phyloP scores from a whole-genome alignment of 2,329 filamentous ascomycete genomes.

The Stemphylium vesicarium region DNA sequence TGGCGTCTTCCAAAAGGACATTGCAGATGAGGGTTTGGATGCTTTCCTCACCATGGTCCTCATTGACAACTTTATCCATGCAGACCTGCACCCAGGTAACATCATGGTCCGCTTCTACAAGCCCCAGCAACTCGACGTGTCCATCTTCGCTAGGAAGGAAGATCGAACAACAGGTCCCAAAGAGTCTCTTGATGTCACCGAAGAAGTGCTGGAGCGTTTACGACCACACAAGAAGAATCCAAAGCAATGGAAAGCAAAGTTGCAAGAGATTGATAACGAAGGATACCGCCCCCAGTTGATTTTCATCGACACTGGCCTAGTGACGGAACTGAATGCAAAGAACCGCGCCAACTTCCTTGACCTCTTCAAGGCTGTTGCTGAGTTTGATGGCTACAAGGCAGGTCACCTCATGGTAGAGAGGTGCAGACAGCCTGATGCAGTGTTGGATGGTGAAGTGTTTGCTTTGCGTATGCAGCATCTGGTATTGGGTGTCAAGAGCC shows the following conservation, averaged over 20 bases:
- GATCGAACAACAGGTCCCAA: constrained; percentile 47
- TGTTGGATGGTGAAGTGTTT: constrained; percentile 88
- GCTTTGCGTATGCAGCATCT: constrained; percentile 97
- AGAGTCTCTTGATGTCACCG: constrained; percentile 76
- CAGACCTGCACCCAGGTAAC: constrained; percentile 94
- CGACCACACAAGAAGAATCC: constrained; percentile 73
- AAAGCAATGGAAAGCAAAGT: constrained; percentile 73
- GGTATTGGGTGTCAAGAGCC: constrained; percentile 86
- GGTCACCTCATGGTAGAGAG: constrained; percentile 96
- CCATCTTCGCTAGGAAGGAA: constrained; percentile 54
- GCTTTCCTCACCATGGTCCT: constrained; percentile 96
- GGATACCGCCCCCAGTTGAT: constrained; percentile 93
- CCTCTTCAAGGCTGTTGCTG: constrained; percentile 92
- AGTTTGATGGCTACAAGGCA: constrained; percentile 95
- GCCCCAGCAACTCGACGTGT: constrained; percentile 72
- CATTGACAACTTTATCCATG: constrained; percentile 97
- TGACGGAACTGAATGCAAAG: constrained; percentile 86
- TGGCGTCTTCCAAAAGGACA: constrained; percentile 90
- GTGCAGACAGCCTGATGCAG: constrained; percentile 88
- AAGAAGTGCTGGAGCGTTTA: constrained; percentile 81
- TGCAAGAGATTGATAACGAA: constrained; percentile 79
- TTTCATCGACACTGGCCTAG: constrained; percentile 95
- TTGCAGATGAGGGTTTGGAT: constrained; percentile 92
- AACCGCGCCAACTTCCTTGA: constrained; percentile 94
- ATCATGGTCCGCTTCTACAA: constrained; percentile 99